phyloP scores from a whole-genome alignment of 164 flowering plant species.

The Chloranthus sessilifolius region DNA sequence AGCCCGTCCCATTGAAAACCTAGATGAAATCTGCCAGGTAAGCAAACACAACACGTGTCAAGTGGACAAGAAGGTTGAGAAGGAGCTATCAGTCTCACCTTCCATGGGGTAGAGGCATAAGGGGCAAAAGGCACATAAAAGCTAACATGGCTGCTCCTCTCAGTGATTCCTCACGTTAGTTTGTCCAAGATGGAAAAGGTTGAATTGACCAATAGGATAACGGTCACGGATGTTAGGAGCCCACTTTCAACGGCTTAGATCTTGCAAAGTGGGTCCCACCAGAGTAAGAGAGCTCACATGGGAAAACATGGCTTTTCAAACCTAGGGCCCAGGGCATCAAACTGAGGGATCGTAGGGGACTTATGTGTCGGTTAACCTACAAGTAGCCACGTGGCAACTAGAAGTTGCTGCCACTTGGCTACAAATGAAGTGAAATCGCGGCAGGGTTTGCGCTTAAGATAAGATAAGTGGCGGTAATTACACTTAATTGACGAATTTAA shows the following conservation, averaged over 20 bases:
- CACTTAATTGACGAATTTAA: no score
- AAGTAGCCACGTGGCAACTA: neutral
- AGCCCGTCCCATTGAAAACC: no score
- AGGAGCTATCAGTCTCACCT: no score
- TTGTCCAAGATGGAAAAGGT: no score
- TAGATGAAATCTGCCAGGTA: no score
- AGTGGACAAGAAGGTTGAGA: no score
- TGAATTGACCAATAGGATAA: no score
- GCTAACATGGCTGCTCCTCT: no score
- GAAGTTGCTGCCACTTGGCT: neutral
- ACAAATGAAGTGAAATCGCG: neutral
- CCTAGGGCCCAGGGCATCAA: slow-evolving; percentile 2
- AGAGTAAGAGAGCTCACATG: slow-evolving; percentile 17
- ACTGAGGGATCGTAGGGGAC: neutral
- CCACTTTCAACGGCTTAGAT: slow-evolving; percentile 3
- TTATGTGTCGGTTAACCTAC: neutral
- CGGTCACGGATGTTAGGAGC: neutral
- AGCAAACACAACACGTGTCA: no score
- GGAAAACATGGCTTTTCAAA: slow-evolving; percentile 11
- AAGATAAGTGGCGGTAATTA: neutral
- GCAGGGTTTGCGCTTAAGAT: slow-evolving; percentile 2
- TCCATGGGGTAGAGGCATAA: no score
- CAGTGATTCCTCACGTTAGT: no score
- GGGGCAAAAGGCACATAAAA: no score
- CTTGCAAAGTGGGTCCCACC: neutral